phyloP scores from a whole-genome alignment of 1,284 basidiomycete genomes.

The Microstroma glucosiphilum region DNA sequence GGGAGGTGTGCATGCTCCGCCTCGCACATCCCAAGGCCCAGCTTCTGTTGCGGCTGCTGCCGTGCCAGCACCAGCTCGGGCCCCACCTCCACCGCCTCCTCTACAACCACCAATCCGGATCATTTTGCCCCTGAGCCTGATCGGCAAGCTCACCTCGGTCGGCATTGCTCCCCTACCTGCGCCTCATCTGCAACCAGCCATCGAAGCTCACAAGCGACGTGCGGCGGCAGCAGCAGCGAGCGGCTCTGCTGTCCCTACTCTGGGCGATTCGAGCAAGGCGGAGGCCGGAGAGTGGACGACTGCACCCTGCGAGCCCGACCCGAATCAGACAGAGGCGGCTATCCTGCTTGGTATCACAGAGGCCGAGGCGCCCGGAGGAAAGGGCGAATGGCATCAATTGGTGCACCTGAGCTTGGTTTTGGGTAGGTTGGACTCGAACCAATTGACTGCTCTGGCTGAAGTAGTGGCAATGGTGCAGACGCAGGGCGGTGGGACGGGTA shows the following conservation, averaged over 20 bases:
- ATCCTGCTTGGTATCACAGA: conserved; percentile 46
- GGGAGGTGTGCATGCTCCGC: conserved; percentile 10
- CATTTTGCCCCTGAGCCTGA: conserved; percentile 40
- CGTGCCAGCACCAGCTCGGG: background rate
- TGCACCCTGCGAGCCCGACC: conserved; percentile 33
- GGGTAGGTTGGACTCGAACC: background rate
- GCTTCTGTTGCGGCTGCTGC: background rate
- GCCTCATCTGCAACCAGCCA: conserved; percentile 29
- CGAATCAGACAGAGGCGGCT: conserved; percentile 37
- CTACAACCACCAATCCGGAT: conserved; percentile 42
- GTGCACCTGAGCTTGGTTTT: conserved; percentile 5
- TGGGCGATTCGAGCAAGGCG: background rate
- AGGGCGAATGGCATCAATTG: background rate
- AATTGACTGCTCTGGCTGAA: background rate
- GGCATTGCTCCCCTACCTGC: conserved; percentile 41
- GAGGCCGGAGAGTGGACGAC: conserved; percentile 11
- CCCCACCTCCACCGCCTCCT: conserved; percentile 1
- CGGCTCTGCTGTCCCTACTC: background rate
- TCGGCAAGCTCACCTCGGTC: conserved; percentile 36
- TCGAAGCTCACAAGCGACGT: conserved; percentile 11
- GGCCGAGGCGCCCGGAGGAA: background rate
- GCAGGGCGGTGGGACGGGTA: background rate
- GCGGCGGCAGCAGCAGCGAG: conserved; percentile 1
- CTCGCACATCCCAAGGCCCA: background rate
- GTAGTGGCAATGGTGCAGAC: background rate